These are phyloP conservation scores for Ceratocystis diversiconidia DNA, from an alignment of 2,329 filamentous ascomycete genomes.

Conservation along the genomic window DNA sequence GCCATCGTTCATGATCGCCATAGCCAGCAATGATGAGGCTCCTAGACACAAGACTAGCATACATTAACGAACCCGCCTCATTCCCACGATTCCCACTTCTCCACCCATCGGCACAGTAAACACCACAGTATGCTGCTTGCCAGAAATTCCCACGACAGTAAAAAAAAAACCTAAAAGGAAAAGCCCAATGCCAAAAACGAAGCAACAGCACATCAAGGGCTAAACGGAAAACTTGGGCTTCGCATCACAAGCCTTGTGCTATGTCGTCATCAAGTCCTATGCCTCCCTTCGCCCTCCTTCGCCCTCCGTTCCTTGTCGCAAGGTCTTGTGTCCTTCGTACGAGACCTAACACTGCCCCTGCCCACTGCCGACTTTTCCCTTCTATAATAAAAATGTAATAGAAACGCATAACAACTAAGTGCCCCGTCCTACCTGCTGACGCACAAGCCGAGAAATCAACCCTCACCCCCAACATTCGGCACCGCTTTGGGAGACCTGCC, in stretches of 20 bases:
- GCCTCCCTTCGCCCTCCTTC: background rate
- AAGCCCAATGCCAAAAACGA: background rate
- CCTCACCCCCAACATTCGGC: background rate
- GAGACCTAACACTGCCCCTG: background rate
- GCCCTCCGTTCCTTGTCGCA: background rate
- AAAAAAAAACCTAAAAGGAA: background rate
- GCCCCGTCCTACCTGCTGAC: background rate
- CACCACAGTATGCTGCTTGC: background rate
- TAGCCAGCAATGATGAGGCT: background rate
- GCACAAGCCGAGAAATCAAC: background rate
- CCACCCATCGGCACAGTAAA: background rate
- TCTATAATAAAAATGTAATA: background rate
- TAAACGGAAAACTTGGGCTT: background rate
- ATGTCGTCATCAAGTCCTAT: background rate
- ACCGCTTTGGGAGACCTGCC: background rate
- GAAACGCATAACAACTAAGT: background rate
- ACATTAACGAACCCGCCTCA: background rate
- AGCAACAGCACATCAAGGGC: background rate
- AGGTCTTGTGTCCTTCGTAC: no score
- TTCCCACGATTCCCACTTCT: background rate
- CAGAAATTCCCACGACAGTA: no score
- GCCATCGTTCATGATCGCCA: no score
- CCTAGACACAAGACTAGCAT: background rate
- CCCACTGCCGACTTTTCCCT: no score
- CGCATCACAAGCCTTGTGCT: background rate